Percentiles rank a stretch among this genome's conserved stretches.
phyloP scores from a whole-genome alignment of 2,329 filamentous ascomycete genomes.

The Microcyclospora pomicola region DNA sequence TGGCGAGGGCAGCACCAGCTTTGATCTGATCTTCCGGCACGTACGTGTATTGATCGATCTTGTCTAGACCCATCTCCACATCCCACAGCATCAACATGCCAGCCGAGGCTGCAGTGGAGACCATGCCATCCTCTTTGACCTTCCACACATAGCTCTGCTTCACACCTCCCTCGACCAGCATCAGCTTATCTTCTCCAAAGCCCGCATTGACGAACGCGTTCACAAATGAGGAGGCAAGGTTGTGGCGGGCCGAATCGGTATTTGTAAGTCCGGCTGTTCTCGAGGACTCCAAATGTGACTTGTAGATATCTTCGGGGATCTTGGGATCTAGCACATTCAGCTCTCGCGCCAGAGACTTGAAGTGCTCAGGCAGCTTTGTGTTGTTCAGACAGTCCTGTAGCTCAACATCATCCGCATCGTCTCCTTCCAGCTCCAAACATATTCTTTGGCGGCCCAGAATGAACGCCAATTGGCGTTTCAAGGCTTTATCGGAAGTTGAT shows the following conservation, averaged over 20 bases:
- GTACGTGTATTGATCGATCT: slow-evolving; percentile 90
- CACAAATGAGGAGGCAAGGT: slow-evolving; percentile 88
- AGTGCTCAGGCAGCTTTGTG: slow-evolving; percentile 75
- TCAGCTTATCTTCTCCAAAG: slow-evolving; percentile 93
- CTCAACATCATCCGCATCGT: slow-evolving; percentile 58
- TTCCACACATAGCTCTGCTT: slow-evolving; percentile 98
- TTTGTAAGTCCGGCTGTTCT: slow-evolving; percentile 87
- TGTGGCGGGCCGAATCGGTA: slow-evolving; percentile 88
- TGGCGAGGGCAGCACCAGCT: slow-evolving; percentile 81
- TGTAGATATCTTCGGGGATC: slow-evolving; percentile 97
- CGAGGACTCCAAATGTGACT: slow-evolving; percentile 92
- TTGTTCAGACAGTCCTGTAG: slow-evolving; percentile 78
- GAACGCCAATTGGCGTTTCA: slow-evolving; percentile 91
- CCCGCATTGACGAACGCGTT: slow-evolving; percentile 96
- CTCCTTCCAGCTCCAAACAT: slow-evolving; percentile 52
- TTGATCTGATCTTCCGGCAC: slow-evolving; percentile 70
- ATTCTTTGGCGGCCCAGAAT: slow-evolving; percentile 85
- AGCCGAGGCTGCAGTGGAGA: slow-evolving; percentile 87
- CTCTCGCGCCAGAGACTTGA: slow-evolving; percentile 87
- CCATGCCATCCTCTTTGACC: slow-evolving; percentile 95
- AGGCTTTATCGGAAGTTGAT: slow-evolving; percentile 61
- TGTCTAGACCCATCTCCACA: slow-evolving; percentile 78
- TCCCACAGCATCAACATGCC: slow-evolving; percentile 91
- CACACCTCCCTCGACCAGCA: slow-evolving; percentile 69
- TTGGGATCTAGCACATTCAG: slow-evolving; percentile 95